Conservation (phyloP, 352 stramenopile species). For the Phytophthora sp. region DNA sequence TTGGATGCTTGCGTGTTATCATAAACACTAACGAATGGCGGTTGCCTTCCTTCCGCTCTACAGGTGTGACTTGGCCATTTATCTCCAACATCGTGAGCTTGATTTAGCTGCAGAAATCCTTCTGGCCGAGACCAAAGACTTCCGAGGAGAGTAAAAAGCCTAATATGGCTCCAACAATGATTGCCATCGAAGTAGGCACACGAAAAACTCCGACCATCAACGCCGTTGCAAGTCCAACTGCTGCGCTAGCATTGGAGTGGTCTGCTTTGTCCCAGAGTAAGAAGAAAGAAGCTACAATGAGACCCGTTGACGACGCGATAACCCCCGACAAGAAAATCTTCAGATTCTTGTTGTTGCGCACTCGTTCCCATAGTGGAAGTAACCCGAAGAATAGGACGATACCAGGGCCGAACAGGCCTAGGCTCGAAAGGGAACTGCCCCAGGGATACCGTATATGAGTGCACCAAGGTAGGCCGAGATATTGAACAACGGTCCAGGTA, state of each 20-base stretch:
- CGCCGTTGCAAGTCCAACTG: constrained; percentile 83
- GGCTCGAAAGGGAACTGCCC: constrained; percentile 87
- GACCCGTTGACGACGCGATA: constrained; percentile 91
- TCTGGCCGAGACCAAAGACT: constrained; percentile 62
- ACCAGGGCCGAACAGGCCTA: constrained; percentile 93
- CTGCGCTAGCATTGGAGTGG: constrained; percentile 77
- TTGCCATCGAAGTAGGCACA: constrained; percentile 66
- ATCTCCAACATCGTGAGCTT: too few species aligned
- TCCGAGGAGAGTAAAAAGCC: constrained; percentile 54
- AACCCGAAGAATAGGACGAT: constrained; percentile 92
- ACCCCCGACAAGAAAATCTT: constrained; percentile 90
- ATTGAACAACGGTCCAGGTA: constrained; percentile 96
- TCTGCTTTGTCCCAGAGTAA: constrained; percentile 90
- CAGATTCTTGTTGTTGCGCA: constrained; percentile 86
- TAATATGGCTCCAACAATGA: constrained; percentile 55
- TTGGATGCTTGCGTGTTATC: too few species aligned
- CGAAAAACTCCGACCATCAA: constrained; percentile 86
- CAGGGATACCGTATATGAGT: constrained; percentile 85
- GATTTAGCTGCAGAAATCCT: constrained; percentile 48
- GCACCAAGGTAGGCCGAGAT: constrained; percentile 93
- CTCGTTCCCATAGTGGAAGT: constrained; percentile 91
- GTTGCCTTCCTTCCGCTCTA: too few species aligned
- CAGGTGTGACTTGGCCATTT: too few species aligned
- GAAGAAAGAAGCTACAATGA: constrained; percentile 91
- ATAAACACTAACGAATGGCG: too few species aligned